Base-by-base conservation (phyloP, 78 protist species). In the Dictyostelium firmibasis region DNA sequence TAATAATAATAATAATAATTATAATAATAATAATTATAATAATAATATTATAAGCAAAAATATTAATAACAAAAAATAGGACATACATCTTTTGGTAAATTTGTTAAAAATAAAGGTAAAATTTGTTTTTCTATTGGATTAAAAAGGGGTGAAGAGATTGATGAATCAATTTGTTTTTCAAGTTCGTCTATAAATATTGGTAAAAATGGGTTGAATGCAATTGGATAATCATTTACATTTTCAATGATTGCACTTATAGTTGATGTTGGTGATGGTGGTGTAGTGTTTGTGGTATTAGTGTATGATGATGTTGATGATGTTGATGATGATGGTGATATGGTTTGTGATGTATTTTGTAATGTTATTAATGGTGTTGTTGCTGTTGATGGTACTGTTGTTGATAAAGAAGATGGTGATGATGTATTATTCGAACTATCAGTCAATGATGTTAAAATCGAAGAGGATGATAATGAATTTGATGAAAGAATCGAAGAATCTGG, bases 11-110 rank as follows among this genome's bases (percentile, higher is more conserved):
- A 44, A 57, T 20, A 57, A 57, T 20, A 57, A 57, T 18, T 18
- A 53, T 13, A 20, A 57, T 13, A 20, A 57, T 13, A 57, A 4
- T 57, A 20, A 10, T 13, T 11, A 36, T n/a, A 83, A 41, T 27
- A 29, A 16, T 11, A 9, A 50, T 25, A 41, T 4, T 38, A 38
- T 38, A 38, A n/a, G n/a, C n/a, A n/a, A n/a, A n/a, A n/a, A n/a
- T n/a, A n/a, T n/a, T n/a, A n/a, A n/a, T n/a, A n/a, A n/a, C n/a
- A n/a, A 3, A 60, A 53, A 20, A 16, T 60, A 60, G 67, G 36
- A 81, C 74, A 47, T 89, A 89, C 94, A 69, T 89, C 94, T 70
- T 89, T 89, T 38, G 94, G 94, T 69, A 89, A 69, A 35, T 81
- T 43, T 11, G 94, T 89, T 31, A 89, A 38, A 29, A 89, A 81